Evolutionary conservation across 2,329 filamentous ascomycete genomes (phyloP), one percentile per base, ranked within the genome.

Genomic region (Arthrobotrys musiformis): DNA sequence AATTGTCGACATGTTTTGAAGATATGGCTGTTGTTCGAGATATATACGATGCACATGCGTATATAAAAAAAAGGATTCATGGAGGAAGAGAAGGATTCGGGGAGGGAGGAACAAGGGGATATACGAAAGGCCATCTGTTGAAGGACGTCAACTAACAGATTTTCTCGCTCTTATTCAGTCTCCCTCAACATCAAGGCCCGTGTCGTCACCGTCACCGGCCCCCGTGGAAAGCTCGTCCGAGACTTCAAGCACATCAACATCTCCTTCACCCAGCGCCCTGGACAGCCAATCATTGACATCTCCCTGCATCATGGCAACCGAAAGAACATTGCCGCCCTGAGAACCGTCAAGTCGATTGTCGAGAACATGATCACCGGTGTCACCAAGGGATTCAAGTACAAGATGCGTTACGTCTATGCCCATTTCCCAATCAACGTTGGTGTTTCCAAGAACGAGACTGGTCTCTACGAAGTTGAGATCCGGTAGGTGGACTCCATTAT

Each of bases 341-440:
- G 95, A 84, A 99, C 95, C 84, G 95, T 99, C 88, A 93, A 93
- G 85, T 94, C 94, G 81, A 87, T 98, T 87, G 97, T 99, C 90
- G 93, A 96, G 90, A 99, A 99, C 92, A 86, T 99, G 88, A 92
- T 99, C 86, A 91, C 94, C 83, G 95, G 95, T 86, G 95, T 99
- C 82, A 99, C 95, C 86, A 97, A 94, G 89, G 95, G 95, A 82
- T 99, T 92, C 93, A 96, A 96, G 89, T 99, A 99, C 92, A 99
- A 99, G 93, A 98, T 99, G 94, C 93, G 96, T 84, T 99, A 99
- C 89, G 95, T 99, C 87, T 99, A 99, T 86, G 95, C 95, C 86
- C 95, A 99, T 91, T 99, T 99, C 86, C 95, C 95, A 87, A 99
- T 99, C 93, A 99, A 99, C 90, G 94, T 99, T 88, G 98, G 97